phyloP scores from a whole-genome alignment of 345 rosid genomes.

The Arabidopsis arenosa region DNA sequence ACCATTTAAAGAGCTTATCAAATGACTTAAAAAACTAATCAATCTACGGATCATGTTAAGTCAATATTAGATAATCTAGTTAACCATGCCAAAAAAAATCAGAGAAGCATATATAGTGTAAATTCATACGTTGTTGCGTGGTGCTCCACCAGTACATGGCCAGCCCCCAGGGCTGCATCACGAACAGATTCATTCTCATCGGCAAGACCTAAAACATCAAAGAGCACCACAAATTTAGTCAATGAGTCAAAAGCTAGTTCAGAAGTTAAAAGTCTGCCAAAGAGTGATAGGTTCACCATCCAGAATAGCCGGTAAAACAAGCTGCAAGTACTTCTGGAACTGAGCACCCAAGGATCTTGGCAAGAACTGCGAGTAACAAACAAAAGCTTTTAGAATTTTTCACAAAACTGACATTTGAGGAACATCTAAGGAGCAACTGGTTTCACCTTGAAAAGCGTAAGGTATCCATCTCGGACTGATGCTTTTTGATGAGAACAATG shows the following conservation, averaged over 20 bases:
- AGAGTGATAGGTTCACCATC: constrained; percentile 62
- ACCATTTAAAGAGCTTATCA: constrained; percentile 10
- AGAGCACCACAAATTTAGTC: constrained; percentile 29
- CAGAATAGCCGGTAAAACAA: constrained; percentile 90
- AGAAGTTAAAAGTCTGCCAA: constrained; percentile 26
- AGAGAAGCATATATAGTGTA: constrained; percentile 16
- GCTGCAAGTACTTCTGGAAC: constrained; percentile 95
- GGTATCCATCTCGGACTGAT: constrained; percentile 96
- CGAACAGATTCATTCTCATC: constrained; percentile 99
- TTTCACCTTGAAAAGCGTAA: constrained; percentile 92
- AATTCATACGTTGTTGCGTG: constrained; percentile 83
- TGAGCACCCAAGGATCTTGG: constrained; percentile 95
- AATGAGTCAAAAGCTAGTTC: constrained; percentile 26
- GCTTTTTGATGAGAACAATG: constrained; percentile 95
- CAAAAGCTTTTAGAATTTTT: constrained; percentile 22
- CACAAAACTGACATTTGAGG: constrained; percentile 8
- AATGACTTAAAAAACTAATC: constrained; percentile 13
- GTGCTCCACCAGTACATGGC: constrained; percentile 97
- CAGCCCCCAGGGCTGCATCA: constrained; percentile 98
- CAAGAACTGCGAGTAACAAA: constrained; percentile 63
- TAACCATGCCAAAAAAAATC: background rate
- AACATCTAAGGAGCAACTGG: constrained; percentile 4
- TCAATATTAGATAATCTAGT: background rate
- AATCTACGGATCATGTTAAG: constrained; percentile 18
- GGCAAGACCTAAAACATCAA: constrained; percentile 74